A percentile compares a stretch with the other conserved stretches of the same genome.
Evolutionary conservation across 163 green algal species (phyloP).

Genomic region (Picocystis sp.): DNA sequence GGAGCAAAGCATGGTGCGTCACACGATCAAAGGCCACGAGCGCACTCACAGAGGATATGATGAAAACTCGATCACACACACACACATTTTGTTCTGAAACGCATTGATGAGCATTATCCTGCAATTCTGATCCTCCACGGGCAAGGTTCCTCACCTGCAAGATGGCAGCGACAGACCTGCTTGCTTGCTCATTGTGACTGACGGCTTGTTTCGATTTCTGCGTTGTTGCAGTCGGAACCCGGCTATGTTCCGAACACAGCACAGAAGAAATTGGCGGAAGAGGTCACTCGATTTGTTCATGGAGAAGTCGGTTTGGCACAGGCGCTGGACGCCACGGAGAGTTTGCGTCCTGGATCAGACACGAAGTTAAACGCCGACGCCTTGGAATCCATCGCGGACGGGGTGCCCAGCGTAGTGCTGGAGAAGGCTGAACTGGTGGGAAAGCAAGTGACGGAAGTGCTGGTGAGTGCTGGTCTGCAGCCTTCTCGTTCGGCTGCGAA

Average conservation of each 20-base stretch:
- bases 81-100: too few relatives aligned
- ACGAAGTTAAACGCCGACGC: conserved; percentile 65
- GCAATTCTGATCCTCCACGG: too few relatives aligned
- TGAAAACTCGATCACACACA: too few relatives aligned
- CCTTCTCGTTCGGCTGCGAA: conserved; percentile 67
- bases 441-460: conserved; percentile 44
- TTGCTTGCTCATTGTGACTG: too few relatives aligned
- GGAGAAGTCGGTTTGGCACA: conserved; percentile 72
- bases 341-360: conserved; percentile 43
- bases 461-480: conserved; percentile 61
- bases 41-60: too few relatives aligned
- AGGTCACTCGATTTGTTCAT: conserved; percentile 92
- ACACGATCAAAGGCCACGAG: too few relatives aligned
- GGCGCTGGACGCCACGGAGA: conserved; percentile 69
- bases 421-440: conserved; percentile 35
- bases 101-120: too few relatives aligned
- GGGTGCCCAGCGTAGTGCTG: conserved; percentile 45
- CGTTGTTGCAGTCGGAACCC: not conserved
- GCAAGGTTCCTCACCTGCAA: too few relatives aligned
- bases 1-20: too few relatives aligned
- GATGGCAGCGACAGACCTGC: too few relatives aligned
- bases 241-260: conserved; percentile 72
- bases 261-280: conserved; percentile 73
- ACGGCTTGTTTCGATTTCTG: too few relatives aligned
- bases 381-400: conserved; percentile 63